Conservation (phyloP, 2,329 filamentous ascomycete species). For the Exophiala mesophila region DNA sequence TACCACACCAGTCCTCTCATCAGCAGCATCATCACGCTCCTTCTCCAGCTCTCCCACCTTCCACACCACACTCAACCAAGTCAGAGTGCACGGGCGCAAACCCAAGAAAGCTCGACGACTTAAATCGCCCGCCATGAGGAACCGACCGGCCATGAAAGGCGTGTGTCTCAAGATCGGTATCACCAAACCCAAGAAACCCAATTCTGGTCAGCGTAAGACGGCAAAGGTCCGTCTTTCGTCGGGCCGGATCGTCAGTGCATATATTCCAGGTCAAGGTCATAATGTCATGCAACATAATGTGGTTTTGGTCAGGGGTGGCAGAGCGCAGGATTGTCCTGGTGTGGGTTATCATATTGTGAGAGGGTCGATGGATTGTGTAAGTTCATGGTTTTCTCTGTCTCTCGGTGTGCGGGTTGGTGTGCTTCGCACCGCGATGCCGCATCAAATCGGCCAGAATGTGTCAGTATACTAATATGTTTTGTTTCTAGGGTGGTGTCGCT, state of each 20-base stretch:
- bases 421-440: slow-evolving; percentile 1
- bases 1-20: slow-evolving; percentile 24
- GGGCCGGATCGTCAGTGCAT: slow-evolving; percentile 81
- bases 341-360: slow-evolving; percentile 92
- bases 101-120: slow-evolving; percentile 77
- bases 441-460: too few relatives aligned
- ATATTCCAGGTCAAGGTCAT: slow-evolving; percentile 96
- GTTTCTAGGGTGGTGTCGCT: slow-evolving; percentile 75
- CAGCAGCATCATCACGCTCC: slow-evolving; percentile 35
- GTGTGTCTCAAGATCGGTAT: slow-evolving; percentile 93
- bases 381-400: slow-evolving; percentile 34
- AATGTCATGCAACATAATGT: slow-evolving; percentile 99
- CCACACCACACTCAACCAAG: slow-evolving; percentile 67
- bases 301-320: slow-evolving; percentile 87
- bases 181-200: slow-evolving; percentile 96
- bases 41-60: slow-evolving; percentile 57
- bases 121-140: slow-evolving; percentile 75
- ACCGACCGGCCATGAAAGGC: slow-evolving; percentile 81
- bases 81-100: slow-evolving; percentile 70
- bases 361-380: slow-evolving; percentile 86
- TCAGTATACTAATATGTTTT: too few relatives aligned
- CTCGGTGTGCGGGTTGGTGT: background rate
- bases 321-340: slow-evolving; percentile 96
- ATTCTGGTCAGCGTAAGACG: slow-evolving; percentile 94
- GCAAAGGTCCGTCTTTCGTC: slow-evolving; percentile 84